phyloP scores from a whole-genome alignment of 306 rosid genomes.

The Psophocarpus tetragonolobus region DNA sequence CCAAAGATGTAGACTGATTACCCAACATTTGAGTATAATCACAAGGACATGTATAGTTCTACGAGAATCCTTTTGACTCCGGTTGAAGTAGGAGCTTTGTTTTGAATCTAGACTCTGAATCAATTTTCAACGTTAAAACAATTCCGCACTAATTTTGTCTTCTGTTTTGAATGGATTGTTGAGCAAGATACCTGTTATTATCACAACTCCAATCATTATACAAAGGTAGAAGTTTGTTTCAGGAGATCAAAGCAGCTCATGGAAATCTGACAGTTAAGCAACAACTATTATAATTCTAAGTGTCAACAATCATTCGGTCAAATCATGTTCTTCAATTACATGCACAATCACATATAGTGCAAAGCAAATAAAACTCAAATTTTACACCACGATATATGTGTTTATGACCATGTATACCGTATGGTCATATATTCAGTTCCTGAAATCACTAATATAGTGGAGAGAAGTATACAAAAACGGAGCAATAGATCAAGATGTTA shows the following conservation, averaged over 20 bases:
- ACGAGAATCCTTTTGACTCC: constrained; percentile 16
- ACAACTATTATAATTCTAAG: neutral
- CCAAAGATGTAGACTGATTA: neutral
- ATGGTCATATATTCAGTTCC: neutral
- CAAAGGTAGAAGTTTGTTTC: neutral
- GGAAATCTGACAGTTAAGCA: neutral
- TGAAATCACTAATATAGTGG: neutral
- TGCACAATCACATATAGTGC: neutral
- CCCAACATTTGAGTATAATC: neutral
- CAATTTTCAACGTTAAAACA: no score
- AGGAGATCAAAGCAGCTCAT: constrained; percentile 25
- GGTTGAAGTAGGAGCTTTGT: neutral
- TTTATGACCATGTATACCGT: neutral
- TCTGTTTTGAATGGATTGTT: constrained; percentile 40
- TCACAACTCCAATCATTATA: constrained; percentile 16
- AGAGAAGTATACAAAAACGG: neutral
- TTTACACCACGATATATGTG: neutral
- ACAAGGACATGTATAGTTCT: neutral
- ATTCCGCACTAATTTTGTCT: constrained; percentile 32
- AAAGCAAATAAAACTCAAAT: neutral
- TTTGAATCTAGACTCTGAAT: no score
- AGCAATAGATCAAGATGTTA: constrained; percentile 1
- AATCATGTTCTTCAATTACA: neutral
- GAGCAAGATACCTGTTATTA: constrained; percentile 47
- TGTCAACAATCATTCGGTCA: neutral